Base-by-base conservation (phyloP, 805 yeast species). In the Candida berthetii region DNA sequence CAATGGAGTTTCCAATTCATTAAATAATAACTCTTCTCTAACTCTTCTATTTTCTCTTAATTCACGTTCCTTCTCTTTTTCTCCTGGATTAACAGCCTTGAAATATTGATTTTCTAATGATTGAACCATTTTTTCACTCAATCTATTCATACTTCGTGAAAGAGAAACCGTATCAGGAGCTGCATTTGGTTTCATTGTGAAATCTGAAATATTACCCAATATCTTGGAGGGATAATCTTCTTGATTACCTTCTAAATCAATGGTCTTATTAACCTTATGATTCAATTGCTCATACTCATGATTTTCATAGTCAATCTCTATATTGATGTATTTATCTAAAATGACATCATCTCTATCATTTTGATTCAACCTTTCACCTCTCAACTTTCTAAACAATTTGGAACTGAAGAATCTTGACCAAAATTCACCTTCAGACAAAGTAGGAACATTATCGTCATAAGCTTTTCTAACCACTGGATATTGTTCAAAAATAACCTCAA, bases 401-500 rank as follows among this genome's bases (percentile, higher is more conserved):
- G 97, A 89, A 53, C 87, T 82, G 70, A 93, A 93, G 55, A 93
- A 93, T 47, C 97, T 69, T 10, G 96, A 87, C 99, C 99, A 93
- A 54, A 93, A 93, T 55, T 85, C 96, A 34, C 91, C 90, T 58
- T 93, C 98, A 37, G 78, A 74, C 40, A 93, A 71, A 46, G 82
- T 81, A 1, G 98, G 99, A 4, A 93, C 99, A 43, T 81, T 81
- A 41, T 93, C 99, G 44, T 78, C 81, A 55, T 85, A 93, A 0
- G 98, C 98, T 47, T 76, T 78, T 45, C 86, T 78, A 20, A 93
- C 95, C 31, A 90, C 78, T 0, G 99, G 99, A 55, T 91, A 93
- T 44, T 91, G 96, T 39, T 82, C 86, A 58, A 93, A 90, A 18
- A 93, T 88, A 48, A 85, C 95, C 42, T 78, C 80, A 54, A 93